Conservation (phyloP, 306 rosid genomes). For the Prunus kanzakura region DNA sequence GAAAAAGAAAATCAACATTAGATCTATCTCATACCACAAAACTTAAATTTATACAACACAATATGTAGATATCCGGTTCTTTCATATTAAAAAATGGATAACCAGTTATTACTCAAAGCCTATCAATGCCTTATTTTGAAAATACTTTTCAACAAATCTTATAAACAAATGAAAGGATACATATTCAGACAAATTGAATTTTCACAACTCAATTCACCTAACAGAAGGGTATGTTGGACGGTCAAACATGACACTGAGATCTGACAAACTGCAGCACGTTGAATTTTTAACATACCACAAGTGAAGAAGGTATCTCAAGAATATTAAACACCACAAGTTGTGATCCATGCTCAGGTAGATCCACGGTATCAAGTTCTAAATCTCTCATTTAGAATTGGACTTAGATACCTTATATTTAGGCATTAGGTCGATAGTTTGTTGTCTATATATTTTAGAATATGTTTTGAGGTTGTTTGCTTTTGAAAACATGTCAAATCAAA, state of each 20-base stretch:
- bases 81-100: not conserved
- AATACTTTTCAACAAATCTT: not conserved
- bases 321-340: not conserved
- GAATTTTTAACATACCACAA: not conserved
- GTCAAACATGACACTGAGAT: not conserved
- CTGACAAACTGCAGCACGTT: not conserved
- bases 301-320: not conserved
- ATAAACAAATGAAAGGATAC: not conserved
- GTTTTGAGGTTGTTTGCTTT: not conserved
- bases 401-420: not conserved
- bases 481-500: not conserved
- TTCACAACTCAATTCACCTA: not conserved
- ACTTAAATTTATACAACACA: not conserved
- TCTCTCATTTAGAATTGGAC: not conserved
- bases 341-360: not conserved
- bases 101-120: not conserved
- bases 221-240: not conserved
- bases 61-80: not conserved
- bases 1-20: not conserved
- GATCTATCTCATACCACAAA: slow-evolving; percentile 8
- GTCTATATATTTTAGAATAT: not conserved
- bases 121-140: not conserved
- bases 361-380: not conserved
- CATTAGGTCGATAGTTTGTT: not conserved
- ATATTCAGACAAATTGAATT: not conserved